Base-by-base conservation (phyloP, 441 rosid species). In the Sinapis alba region DNA sequence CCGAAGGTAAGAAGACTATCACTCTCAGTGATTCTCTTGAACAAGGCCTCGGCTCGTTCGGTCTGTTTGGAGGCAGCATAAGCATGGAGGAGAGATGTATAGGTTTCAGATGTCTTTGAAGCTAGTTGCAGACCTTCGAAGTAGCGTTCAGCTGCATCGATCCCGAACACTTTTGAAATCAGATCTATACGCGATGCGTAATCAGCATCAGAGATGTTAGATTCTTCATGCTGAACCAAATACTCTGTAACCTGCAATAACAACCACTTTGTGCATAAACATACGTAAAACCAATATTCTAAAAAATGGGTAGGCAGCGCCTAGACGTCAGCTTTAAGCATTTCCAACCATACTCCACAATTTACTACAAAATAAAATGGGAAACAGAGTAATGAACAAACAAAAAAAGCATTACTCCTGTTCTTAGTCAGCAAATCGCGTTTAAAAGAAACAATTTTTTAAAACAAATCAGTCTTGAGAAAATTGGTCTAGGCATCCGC, bases 21-120 rank as follows among this genome's bases (percentile, higher is more conserved):
- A 18, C 86, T 81, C 63, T 79, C 86, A 61, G 84, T 86, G 30
- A 92, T 85, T 77, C 77, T 90, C 69, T 73, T 74, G 45, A 80
- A 93, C 78, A 90, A 84, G 32, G 83, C 81, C 68, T 87, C 96
- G 0, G 98, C 96, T 77, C 84, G 83, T 18, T 84, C 88, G 13
- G 84, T 82, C 47, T 81, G 80, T 79, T 88, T 92, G n/a, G 86
- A 84, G 23, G 77, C 84, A 54, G 98, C 97, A 78, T 76, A 89
- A 41, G 89, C 86, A 80, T 95, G 99, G 72, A 95, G 98, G 26
- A 95, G 95, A 67, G 99, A 88, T 23, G 99, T 88, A 82, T 86
- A 95, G 1, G 97, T 88, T 81, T 92, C 98, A 6, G 82, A 57
- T 58, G 94, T 88, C 90, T 88, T 92, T 3, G 78, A 86, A n/a